phyloP scores from a whole-genome alignment of 257 asterid species.

The Solanum corneliomulleri region DNA sequence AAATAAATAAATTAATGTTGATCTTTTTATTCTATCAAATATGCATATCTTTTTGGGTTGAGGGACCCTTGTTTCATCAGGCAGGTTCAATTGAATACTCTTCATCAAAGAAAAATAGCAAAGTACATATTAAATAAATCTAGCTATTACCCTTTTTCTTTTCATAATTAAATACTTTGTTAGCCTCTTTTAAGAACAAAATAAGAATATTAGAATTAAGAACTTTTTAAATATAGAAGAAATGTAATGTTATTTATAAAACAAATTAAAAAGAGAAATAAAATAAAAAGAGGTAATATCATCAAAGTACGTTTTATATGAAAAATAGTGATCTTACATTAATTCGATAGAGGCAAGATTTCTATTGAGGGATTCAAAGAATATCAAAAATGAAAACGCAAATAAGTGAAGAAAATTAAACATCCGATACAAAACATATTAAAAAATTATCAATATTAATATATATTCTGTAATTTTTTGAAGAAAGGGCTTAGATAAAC shows the following conservation, averaged over 20 bases:
- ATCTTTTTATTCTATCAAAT: background rate
- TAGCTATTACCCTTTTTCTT: background rate
- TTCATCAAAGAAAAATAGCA: background rate
- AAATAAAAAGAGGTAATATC: background rate
- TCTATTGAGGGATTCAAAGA: background rate
- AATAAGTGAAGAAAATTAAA: too few species aligned
- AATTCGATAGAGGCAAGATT: background rate
- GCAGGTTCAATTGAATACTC: background rate
- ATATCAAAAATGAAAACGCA: too few species aligned
- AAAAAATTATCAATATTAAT: background rate
- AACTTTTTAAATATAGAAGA: too few species aligned
- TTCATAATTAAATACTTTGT: background rate
- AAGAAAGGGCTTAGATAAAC: background rate
- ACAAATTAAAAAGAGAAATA: too few species aligned
- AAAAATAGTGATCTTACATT: background rate
- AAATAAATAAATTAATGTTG: background rate
- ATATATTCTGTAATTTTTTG: background rate
- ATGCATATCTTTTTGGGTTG: background rate
- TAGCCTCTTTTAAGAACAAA: background rate
- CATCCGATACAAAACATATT: background rate
- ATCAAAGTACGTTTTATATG: background rate
- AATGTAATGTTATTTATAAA: too few species aligned
- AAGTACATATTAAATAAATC: background rate
- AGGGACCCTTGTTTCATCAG: background rate
- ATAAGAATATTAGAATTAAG: background rate